Evolutionary conservation across 768 basidiomycete genomes (phyloP), one percentile per base, ranked within the genome.

Genomic region (Saitozyma podzolica): DNA sequence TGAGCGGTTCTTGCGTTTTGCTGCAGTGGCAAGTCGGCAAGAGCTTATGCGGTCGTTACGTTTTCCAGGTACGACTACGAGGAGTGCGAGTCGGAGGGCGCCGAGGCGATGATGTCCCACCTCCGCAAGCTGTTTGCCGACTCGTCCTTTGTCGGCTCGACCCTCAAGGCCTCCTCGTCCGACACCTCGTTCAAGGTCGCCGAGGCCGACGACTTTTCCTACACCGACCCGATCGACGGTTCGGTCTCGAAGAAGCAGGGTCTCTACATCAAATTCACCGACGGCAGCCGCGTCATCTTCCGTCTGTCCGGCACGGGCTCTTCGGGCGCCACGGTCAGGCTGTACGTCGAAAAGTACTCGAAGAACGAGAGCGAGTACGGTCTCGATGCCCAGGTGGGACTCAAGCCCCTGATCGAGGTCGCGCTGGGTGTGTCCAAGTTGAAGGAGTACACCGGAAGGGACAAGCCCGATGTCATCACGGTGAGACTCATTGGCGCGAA

Each of bases 171-270:
- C 2, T 82, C 84, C 58, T 50, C 75, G 19, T 85, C 88, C 54
- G 86, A 88, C 3, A 84, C 85, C 51, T 83, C 85, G 54, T 98
- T 94, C 84, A 88, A 84, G 63, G 86, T 99, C 61, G 84, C 86
- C 16, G 84, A 85, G 29, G 82, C 89, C 49, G 88, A 87, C 82
- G 87, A 92, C 84, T 99, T 99, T 78, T 86, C 89, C 77, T 99
- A 99, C 85, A 96, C 87, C 54, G 96, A 99, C 80, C 96, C 96
- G n/a, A 97, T 98, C 80, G 96, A 99, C 78, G 83, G 87, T 58
- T 91, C 90, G 50, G 85, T 97, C 65, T 92, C 90, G 68, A 87
- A 88, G 81, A 97, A 98, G 80, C 96, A 99, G 78, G 96, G 96
- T 0, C 90, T 97, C 70, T 89, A 94, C 77, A 87, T 98, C 77